Base-by-base conservation (phyloP, 805 yeast genomes). In the Saccharomyces eubayanus region DNA sequence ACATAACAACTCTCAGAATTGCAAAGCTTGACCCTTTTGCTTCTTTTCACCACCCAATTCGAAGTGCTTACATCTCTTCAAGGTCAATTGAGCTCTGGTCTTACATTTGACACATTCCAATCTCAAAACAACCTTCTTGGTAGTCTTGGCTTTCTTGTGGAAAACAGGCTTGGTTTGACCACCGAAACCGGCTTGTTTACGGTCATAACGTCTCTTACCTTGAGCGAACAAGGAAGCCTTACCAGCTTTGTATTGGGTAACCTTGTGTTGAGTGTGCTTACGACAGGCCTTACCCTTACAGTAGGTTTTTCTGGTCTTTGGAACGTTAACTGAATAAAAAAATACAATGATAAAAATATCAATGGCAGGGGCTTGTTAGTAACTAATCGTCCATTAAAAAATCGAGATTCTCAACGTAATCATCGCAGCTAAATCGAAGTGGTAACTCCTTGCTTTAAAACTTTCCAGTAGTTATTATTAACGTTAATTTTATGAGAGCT, bases 151-250 rank as follows among this genome's bases (percentile, higher is more conserved):
- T 81, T 94, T 94, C 89, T 94, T 94, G 88, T 90, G 98, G 97
- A 94, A 94, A 81, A 94, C 87, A 76, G 85, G 99, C 85, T 90
- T 94, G 81, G 99, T 94, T 84, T 94, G 99, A 89, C 99, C 99
- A 89, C 99, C 99, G 82, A 84, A 94, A 90, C 99, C 99, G 73
- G 87, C 77, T 84, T 94, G 99, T 82, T 94, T 94, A 82, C 99
- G 96, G 92, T 94, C 99, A 84, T 94, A 94, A 85, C 99, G 91
- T 85, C 99, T 90, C 92, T 95, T 94, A 87, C 99, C 99, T 83
- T 94, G 98, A 71, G 98, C 97, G 76, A 84, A 90, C 73, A 91
- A 85, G 65, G 98, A 92, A 77, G 99, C 98, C 84, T 94, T 94
- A 82, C 99, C 99, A 77, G 98, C 96, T 81, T 94, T 94, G 95